Evolutionary conservation across 2,329 filamentous ascomycete species (phyloP), one percentile per base, ranked within the genome.

Genomic region (Ophiostoma ulmi): DNA sequence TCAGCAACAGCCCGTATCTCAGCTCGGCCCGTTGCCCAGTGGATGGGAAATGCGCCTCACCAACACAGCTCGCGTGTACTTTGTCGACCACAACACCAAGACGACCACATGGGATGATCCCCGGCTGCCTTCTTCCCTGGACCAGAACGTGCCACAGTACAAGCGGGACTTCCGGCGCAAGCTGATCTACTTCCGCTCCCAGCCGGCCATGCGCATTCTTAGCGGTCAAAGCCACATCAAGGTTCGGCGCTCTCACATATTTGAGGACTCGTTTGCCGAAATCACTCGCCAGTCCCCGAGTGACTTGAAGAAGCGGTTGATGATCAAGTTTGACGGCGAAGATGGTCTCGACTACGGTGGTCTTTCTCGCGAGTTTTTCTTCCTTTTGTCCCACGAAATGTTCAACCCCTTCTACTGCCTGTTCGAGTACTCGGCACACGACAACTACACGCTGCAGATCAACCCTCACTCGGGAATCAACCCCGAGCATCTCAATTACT

Each of bases 401-500:
- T 99, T 99, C 84, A 99, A 99, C 80, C 95, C 95, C 41, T 99
- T 99, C 83, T 99, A 99, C 84, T 99, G 95, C 80, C 86, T 99
- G 70, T 99, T 99, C 84, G 95, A 99, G 82, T 99, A 99, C 81
- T 98, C 95, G 36, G 95, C 95, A 55, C 95, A 99, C 84, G 95
- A 99, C 88, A 99, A 99, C 83, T 99, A 99, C 83, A 99, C 95
- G 39, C 90, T 99, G 70, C 95, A 99, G 82, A 99, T 99, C 84
- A 99, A 99, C 83, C 95, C 95, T 65, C 95, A 99, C 81, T 99
- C 95, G 26, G 95, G 95, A 74, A 98, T 99, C 82, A 99, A 99
- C 81, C 95, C 95, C 0, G 95, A 99, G 82, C 95, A 99, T 87
- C 84, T 99, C 77, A 98, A 97, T 80, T 99, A 98, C 83, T 99